Base-by-base conservation (phyloP, 208 protist genomes). In the Acanthamoeba castellanii region DNA sequence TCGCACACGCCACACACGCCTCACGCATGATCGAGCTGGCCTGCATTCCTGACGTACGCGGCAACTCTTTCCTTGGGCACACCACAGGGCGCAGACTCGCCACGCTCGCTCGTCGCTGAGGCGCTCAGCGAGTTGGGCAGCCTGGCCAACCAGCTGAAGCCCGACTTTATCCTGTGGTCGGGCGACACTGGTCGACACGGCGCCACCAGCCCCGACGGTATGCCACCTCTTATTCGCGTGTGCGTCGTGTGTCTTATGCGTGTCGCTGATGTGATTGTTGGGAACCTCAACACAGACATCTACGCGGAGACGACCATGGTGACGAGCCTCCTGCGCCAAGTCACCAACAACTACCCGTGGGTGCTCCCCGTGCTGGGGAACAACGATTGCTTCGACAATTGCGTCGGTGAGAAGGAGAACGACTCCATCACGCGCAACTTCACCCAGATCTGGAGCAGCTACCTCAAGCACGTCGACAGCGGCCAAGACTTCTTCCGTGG, bases 301-400 rank as follows among this genome's bases (percentile, higher is more conserved):
- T 82, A 37, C 45, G 22, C 37, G 72, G 72, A 82, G 72, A 82
- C 34, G 37, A 82, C 20, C 34, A 50, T 82, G 34, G 72, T 82
- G 14, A 82, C 72, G 22, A 20, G 45, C 20, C 72, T 82, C 18
- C n/a, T 82, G 72, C 72, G 45, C 37, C 18, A 82, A n/a, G 25
- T 3, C 34, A 37, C 45, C 25, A 37, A 82, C 37, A 34, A 82
- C 45, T 82, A 82, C n/a, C 22, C 37, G 37, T 50, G 34, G 30
- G 25, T 82, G 37, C 18, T 82, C 45, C 72, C 72, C 20, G 45
- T 50, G 3, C 34, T 82, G 34, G 72, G 72, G 37, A 82, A 82
- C 72, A 82, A 82, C n/a, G 72, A 82, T 2, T 82, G 72, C 72
- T 82, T 82, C 45, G 72, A 37, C 27, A 82, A 47, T 20, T 82